These are phyloP conservation scores for Penicillium sp. DNA, from an alignment of 2,329 filamentous ascomycete species.

Conservation along the genomic window DNA sequence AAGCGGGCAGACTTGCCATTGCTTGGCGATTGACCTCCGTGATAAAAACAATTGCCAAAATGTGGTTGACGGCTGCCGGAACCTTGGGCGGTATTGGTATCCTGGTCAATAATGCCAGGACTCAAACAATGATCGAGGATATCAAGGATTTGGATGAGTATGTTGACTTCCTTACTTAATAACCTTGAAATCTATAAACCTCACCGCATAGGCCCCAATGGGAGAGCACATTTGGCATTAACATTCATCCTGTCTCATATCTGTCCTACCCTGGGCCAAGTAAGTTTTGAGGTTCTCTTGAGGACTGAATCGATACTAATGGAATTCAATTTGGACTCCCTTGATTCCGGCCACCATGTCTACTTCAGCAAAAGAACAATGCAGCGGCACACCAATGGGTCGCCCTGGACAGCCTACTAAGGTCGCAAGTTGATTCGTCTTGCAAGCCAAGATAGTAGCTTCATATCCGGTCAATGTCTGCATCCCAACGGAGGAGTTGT, in stretches of 20 bases:
- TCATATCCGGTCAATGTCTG: constrained; percentile 69
- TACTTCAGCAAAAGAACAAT: constrained; percentile 67
- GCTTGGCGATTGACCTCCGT: constrained; percentile 65
- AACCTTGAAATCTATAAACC: background rate
- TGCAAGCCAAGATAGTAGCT: constrained; percentile 70
- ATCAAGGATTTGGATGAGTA: constrained; percentile 71
- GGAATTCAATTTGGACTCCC: constrained; percentile 65
- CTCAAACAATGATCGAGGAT: constrained; percentile 70
- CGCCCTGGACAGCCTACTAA: constrained; percentile 76
- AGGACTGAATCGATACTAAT: background rate
- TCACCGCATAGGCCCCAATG: constrained; percentile 65
- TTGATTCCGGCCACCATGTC: constrained; percentile 73
- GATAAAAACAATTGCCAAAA: constrained; percentile 68
- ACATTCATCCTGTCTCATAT: constrained; percentile 81
- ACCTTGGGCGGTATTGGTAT: constrained; percentile 68
- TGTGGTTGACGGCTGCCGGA: constrained; percentile 64
- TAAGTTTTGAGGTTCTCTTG: constrained; percentile 23
- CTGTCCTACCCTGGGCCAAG: constrained; percentile 71
- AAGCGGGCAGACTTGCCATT: constrained; percentile 64
- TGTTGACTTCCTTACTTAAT: constrained; percentile 26
- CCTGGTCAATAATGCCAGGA: too few species aligned
- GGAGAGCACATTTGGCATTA: constrained; percentile 76
- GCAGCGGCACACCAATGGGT: constrained; percentile 68
- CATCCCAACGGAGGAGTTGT: constrained; percentile 61
- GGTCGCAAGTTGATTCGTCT: constrained; percentile 79